Evolutionary conservation across 192 early-diverging fungal genomes (phyloP), one percentile per base, ranked within the genome.

Genomic region (Dissophora ornata): DNA sequence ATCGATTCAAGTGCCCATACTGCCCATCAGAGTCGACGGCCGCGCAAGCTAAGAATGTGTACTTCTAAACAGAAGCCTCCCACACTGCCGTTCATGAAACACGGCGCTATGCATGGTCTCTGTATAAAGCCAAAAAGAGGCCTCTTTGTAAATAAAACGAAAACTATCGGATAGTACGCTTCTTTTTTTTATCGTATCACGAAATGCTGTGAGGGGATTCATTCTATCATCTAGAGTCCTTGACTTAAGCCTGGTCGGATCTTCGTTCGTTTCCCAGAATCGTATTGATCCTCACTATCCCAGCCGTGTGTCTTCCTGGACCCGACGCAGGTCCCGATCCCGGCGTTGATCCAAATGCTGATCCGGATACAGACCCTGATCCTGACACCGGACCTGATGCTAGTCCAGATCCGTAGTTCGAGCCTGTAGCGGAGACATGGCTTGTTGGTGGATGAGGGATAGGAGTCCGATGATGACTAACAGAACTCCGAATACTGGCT

Each of bases 1-100:
- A 80, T 8, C 78, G 94, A 40, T 96, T 98, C 84, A 99, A 99
- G 71, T 99, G 98, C 69, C 97, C 97, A 15, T 99, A 99, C 80
- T 99, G 98, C 63, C 98, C 98, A 10, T 81, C 82, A 18, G 92
- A 97, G 81, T 90, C 91, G 18, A 90, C 85, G n/a, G 81, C 87
- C 26, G 80, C 80, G 13, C 93, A 98, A 45, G 91, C 95, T 30
- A 82, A 90, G 42, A 73, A 83, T 66, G 91, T 98, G 21, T 83
- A 94, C 70, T 93, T 98, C 57, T 98, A 84, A 28, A 42, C 36
- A 49, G n/a, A 12, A 46, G 33, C 34, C 36, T 22, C 7, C 22
- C n/a, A 57, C 21, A 9, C n/a, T 26, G n/a, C 12, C n/a, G 8
- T 2, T 24, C 56, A 15, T 42, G 26, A 18, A 42, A 3, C 15